Evolutionary conservation across 805 yeast genomes (phyloP).

Genomic region (Metschnikowia baotianmanensis): DNA sequence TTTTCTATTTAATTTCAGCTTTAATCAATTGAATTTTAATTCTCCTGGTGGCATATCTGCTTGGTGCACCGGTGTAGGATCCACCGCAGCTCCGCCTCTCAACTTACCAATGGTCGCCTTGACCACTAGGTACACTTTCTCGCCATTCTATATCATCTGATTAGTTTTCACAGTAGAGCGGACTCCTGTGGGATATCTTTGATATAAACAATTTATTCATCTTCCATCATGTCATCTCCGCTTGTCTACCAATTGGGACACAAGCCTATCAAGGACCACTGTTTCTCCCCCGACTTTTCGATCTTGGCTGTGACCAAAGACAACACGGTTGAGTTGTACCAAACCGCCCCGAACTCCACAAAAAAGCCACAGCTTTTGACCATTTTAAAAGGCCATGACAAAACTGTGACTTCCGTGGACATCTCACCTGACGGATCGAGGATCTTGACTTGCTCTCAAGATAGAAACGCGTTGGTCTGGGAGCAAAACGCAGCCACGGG

Average conservation of each 20-base stretch:
- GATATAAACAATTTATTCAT: not conserved
- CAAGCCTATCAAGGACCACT: constrained; percentile 87
- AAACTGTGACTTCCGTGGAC: constrained; percentile 92
- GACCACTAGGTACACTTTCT: not conserved
- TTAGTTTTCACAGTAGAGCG: constrained; percentile 20
- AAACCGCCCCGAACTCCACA: constrained; percentile 41
- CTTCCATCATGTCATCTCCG: constrained; percentile 23
- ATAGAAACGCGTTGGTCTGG: constrained; percentile 97
- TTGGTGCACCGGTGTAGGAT: constrained; percentile 2
- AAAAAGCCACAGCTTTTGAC: constrained; percentile 60
- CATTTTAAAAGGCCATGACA: constrained; percentile 80
- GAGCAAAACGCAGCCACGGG: constrained; percentile 60
- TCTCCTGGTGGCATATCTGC: not conserved
- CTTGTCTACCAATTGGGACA: constrained; percentile 66
- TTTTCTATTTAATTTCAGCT: no score
- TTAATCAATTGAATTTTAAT: no score
- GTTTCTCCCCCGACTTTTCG: constrained; percentile 66
- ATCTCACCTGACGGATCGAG: constrained; percentile 76
- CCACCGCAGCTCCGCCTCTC: not conserved
- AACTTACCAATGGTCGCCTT: not conserved
- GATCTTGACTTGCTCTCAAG: constrained; percentile 96
- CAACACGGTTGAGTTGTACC: constrained; percentile 71
- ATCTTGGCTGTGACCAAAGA: constrained; percentile 80
- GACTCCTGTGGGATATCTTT: constrained; percentile 16
- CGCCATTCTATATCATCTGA: not conserved